Conservation (phyloP, 257 asterid species). For the Penstemon davidsonii region DNA sequence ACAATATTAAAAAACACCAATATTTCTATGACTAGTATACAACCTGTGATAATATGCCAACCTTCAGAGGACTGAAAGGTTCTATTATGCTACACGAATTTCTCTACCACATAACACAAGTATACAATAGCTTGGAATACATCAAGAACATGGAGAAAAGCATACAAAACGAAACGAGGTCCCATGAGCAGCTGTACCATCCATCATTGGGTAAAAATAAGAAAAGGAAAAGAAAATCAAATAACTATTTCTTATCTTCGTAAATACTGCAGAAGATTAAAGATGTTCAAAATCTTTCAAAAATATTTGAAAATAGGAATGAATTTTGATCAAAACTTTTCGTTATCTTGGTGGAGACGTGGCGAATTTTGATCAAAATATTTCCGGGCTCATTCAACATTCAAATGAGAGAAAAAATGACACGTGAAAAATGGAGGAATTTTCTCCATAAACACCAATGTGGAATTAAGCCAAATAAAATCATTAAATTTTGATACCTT, state of each 20-base stretch:
- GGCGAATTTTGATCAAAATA: too few species aligned
- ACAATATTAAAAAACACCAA: not conserved
- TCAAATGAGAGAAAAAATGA: too few species aligned
- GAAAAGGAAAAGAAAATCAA: not conserved
- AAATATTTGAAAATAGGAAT: not conserved
- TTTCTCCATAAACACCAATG: not conserved
- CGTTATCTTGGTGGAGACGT: too few species aligned
- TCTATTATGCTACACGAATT: slow-evolving; percentile 16
- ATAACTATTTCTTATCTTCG: not conserved
- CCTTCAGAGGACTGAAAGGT: slow-evolving; percentile 10
- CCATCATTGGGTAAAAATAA: not conserved
- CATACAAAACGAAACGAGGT: not conserved
- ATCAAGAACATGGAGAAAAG: not conserved
- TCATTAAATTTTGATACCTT: not conserved
- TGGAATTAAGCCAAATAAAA: too few species aligned
- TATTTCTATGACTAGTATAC: not conserved
- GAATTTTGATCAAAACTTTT: too few species aligned
- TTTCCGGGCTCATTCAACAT: too few species aligned
- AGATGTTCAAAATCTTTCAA: not conserved
- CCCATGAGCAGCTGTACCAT: not conserved
- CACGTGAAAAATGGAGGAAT: too few species aligned
- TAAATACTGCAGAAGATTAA: not conserved
- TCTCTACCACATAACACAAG: not conserved
- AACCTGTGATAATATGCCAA: slow-evolving; percentile 12
- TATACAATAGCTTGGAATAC: not conserved